These are phyloP conservation scores for Silene vulgaris DNA, from an alignment of 179 eudicot genomes.

Conservation along the genomic window DNA sequence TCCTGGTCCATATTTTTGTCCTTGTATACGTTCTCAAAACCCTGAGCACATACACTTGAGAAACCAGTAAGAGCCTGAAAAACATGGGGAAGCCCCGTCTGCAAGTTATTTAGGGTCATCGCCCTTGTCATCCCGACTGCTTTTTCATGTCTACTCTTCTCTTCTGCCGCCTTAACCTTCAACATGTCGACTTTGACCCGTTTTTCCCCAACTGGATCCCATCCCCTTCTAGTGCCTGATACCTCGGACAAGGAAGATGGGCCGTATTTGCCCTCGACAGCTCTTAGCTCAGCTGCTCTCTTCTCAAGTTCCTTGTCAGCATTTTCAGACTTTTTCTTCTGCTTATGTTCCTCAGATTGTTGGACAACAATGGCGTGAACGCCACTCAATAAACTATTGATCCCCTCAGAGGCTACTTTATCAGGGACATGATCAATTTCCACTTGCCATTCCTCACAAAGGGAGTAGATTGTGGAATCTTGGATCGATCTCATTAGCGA, in stretches of 20 bases:
- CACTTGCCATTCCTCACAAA: slow-evolving; percentile 86
- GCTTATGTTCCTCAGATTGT: slow-evolving; percentile 74
- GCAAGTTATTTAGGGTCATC: slow-evolving; percentile 76
- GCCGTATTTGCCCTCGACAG: slow-evolving; percentile 63
- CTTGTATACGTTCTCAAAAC: slow-evolving; percentile 57
- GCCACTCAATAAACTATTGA: slow-evolving; percentile 53
- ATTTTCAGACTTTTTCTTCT: slow-evolving; percentile 64
- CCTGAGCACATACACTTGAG: slow-evolving; percentile 65
- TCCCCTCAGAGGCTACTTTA: slow-evolving; percentile 89
- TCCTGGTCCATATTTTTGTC: slow-evolving; percentile 50
- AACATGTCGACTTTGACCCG: slow-evolving; percentile 56
- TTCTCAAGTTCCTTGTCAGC: slow-evolving; percentile 75
- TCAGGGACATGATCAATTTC: slow-evolving; percentile 68
- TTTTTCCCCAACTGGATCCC: slow-evolving; percentile 56
- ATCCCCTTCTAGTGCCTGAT: slow-evolving; percentile 27
- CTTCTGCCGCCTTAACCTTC: slow-evolving; percentile 72
- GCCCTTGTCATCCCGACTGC: slow-evolving; percentile 60
- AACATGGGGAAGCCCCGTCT: slow-evolving; percentile 80
- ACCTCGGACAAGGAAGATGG: slow-evolving; percentile 41
- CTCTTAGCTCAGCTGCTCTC: slow-evolving; percentile 51
- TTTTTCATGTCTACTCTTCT: slow-evolving; percentile 74
- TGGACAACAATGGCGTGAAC: slow-evolving; percentile 78
- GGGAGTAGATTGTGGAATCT: slow-evolving; percentile 71
- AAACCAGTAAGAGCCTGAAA: slow-evolving; percentile 91
- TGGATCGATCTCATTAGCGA: slow-evolving; percentile 46